Evolutionary conservation across 2,329 filamentous ascomycete genomes (phyloP).

Genomic region (Trichoderma atroviride): DNA sequence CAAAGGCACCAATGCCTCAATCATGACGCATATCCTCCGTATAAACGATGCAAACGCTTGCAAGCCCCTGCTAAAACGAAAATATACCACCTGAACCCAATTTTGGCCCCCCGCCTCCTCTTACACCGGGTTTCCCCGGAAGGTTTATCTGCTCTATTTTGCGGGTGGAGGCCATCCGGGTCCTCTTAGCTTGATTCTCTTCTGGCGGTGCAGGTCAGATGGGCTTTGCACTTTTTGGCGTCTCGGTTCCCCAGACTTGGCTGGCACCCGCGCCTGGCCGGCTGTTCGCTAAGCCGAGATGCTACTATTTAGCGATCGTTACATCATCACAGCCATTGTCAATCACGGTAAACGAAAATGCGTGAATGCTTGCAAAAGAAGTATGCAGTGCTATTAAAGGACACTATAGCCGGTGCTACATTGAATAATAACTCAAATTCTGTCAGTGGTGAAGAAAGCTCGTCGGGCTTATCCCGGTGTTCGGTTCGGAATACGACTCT

Average conservation of each 20-base stretch:
- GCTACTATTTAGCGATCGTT: not conserved
- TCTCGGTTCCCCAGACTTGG: not conserved
- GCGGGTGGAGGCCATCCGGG: constrained; percentile 8
- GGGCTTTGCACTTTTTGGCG: not conserved
- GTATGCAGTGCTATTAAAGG: not conserved
- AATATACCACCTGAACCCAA: not conserved
- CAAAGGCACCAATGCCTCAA: not conserved
- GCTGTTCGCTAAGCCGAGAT: not conserved
- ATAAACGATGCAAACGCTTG: not conserved
- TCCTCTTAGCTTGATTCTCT: not conserved
- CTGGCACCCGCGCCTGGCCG: constrained; percentile 1
- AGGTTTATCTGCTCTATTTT: not conserved
- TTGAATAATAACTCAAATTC: not conserved
- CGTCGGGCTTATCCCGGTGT: constrained; percentile 25
- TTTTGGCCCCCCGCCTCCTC: not conserved
- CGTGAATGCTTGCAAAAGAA: not conserved
- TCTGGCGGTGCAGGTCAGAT: not conserved
- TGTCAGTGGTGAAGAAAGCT: not conserved
- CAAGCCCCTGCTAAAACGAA: not conserved
- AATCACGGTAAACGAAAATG: not conserved
- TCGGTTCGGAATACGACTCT: constrained; percentile 14
- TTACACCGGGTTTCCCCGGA: constrained; percentile 17
- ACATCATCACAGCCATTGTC: not conserved
- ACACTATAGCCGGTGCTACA: not conserved
- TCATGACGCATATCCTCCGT: not conserved